Evolutionary conservation across 2,329 filamentous ascomycete species (phyloP).

Genomic region (Thielaviopsis punctulata): DNA sequence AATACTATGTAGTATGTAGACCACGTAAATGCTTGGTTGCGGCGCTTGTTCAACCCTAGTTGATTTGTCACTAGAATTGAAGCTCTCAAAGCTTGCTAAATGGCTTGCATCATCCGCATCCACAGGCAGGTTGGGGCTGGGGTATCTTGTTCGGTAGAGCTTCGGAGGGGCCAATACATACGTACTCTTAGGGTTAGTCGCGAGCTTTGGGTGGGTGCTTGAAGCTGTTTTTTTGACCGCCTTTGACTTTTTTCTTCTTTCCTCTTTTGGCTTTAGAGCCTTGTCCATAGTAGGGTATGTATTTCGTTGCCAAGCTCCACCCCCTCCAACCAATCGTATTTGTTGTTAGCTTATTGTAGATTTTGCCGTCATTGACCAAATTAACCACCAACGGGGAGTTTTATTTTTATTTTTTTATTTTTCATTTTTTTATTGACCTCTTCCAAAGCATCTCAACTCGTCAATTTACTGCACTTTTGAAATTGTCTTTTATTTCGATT

Average conservation of each 20-base stretch:
- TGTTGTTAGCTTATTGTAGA: background rate
- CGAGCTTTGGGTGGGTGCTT: background rate
- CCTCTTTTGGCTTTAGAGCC: background rate
- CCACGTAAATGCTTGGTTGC: background rate
- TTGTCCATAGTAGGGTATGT: background rate
- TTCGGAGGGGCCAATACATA: background rate
- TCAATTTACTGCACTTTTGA: too few relatives aligned
- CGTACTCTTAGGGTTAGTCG: background rate
- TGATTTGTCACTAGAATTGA: background rate
- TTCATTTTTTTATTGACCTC: background rate
- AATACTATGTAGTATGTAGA: background rate
- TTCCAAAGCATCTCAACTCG: background rate
- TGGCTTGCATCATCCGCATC: background rate
- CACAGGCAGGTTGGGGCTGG: background rate
- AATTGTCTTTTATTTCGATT: too few relatives aligned
- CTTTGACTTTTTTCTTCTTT: background rate
- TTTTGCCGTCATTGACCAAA: background rate
- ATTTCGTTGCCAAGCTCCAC: background rate
- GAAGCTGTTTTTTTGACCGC: background rate
- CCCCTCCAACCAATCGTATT: background rate
- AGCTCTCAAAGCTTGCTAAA: background rate
- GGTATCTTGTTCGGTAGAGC: conserved; percentile 7
- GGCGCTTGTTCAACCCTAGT: background rate
- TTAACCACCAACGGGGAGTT: too few relatives aligned
- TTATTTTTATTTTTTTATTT: conserved; percentile 1